Evolutionary conservation across 106 monocot species (phyloP).

Genomic region (Gastrodia elata): DNA sequence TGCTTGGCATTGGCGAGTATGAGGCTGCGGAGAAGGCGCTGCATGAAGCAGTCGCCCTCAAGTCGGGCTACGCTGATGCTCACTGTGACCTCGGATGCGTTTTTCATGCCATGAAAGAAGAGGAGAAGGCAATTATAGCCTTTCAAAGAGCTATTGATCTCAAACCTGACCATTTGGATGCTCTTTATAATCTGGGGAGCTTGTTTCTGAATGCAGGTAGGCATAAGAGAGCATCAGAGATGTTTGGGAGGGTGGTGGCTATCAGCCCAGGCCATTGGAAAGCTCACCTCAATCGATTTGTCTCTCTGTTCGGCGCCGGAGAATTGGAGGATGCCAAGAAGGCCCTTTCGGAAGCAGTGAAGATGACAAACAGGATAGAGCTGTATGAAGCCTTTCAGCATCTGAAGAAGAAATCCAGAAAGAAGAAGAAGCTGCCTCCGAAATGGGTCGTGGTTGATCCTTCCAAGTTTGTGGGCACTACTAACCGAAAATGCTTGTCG

Average conservation of each 20-base stretch:
- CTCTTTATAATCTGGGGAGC: constrained; percentile 24
- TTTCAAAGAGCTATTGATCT: constrained; percentile 27
- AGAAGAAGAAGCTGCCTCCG: background rate
- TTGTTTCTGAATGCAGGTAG: constrained; percentile 18
- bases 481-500: background rate
- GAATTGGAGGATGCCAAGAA: constrained; percentile 18
- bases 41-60: constrained; percentile 21
- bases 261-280: constrained; percentile 26
- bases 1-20: constrained; percentile 24
- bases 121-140: constrained; percentile 15
- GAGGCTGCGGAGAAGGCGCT: constrained; percentile 17
- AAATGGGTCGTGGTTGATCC: constrained; percentile 16
- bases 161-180: constrained; percentile 22
- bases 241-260: constrained; percentile 23
- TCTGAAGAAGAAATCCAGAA: constrained; percentile 16
- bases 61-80: constrained; percentile 23
- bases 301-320: constrained; percentile 20
- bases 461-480: constrained; percentile 17
- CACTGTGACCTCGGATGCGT: constrained; percentile 34
- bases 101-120: constrained; percentile 21
- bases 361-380: constrained; percentile 18
- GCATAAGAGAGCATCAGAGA: constrained; percentile 20
- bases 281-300: constrained; percentile 24
- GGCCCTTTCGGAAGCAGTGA: constrained; percentile 17
- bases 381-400: constrained; percentile 19